Evolutionary conservation across 441 rosid species (phyloP), one percentile per base, ranked within the genome.

Genomic region (Lepidium campestre): DNA sequence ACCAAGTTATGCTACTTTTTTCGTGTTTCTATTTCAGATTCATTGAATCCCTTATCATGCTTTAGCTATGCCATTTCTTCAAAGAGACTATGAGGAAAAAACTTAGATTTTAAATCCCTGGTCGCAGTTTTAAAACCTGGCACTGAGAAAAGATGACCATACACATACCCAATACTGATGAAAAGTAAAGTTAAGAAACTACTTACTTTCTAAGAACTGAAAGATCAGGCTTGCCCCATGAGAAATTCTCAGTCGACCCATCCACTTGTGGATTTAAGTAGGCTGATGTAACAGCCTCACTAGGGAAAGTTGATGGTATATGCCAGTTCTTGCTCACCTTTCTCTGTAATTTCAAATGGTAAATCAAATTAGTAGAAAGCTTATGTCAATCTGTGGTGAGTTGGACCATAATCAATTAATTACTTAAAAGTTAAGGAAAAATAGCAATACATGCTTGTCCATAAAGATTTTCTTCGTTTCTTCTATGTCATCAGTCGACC

Each of bases 301-400:
- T 94, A 12, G 99, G 98, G 75, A 94, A 94, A 64, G 91, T 83
- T 29, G 82, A 57, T 61, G 99, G 97, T 75, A 91, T 74, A 71
- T 94, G 90, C 98, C 98, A 91, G 73, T 94, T 94, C 83, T 94
- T 94, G 91, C 99, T 91, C 74, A 91, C 96, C 67, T 94, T 94
- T 79, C 99, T 88, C 98, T 94, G 75, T 45, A 67, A 27, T 57
- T 66, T 37, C 7, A 65, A 54, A 65, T 41, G 23, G 17, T 18
- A 10, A 65, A 19, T 65, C 12, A 71, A 22, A 57, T 45, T 17
- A 48, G 66, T 12, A 19, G 29, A 61, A 39, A 54, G 40, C 42
- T 37, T 67, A 17, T 15, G 31, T 31, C 58, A 29, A 10, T 10
- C 7, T 52, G 42, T 27, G n/a, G 34, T 39, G 20, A 41, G 58